phyloP scores from a whole-genome alignment of 2,329 filamentous ascomycete species.

The Kalmusia sp. region DNA sequence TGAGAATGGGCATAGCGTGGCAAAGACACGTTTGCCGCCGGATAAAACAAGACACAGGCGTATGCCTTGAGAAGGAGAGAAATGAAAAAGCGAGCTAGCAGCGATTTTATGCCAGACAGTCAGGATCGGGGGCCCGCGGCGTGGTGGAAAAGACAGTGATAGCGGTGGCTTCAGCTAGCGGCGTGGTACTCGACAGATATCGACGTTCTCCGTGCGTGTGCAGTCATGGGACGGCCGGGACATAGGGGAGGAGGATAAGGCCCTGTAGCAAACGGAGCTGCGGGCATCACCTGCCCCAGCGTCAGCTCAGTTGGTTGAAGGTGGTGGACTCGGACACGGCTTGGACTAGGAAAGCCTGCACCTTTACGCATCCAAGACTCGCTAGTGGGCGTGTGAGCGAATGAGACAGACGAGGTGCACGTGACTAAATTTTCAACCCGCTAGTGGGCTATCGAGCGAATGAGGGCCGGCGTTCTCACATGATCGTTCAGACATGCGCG shows the following conservation, averaged over 20 bases:
- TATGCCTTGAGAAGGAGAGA: background rate
- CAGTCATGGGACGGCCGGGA: conserved; percentile 18
- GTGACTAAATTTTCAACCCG: conserved; percentile 27
- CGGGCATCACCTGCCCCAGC: conserved; percentile 41
- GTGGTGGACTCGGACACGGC: conserved; percentile 40
- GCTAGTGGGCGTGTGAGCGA: conserved; percentile 14
- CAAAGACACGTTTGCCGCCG: conserved; percentile 34
- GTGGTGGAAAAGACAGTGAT: conserved; percentile 31
- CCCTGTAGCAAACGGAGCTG: conserved; percentile 28
- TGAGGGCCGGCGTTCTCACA: too few species aligned
- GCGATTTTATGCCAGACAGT: conserved; percentile 28
- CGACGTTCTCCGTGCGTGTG: conserved; percentile 27
- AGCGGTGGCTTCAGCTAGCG: conserved; percentile 31
- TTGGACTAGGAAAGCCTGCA: conserved; percentile 31
- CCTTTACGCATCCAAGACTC: conserved; percentile 21
- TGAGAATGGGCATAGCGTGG: conserved; percentile 45
- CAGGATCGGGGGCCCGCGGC: conserved; percentile 34
- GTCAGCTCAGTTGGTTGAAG: conserved; percentile 46
- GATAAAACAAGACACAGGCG: conserved; percentile 10
- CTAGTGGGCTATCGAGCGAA: too few species aligned
- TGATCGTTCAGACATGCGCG: too few species aligned
- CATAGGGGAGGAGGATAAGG: conserved; percentile 33
- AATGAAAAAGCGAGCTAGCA: conserved; percentile 15
- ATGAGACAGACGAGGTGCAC: conserved; percentile 24
- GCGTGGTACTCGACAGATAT: conserved; percentile 38